Conservation (phyloP, 73 alveolate species). For the Tetrahymena elliotti region DNA sequence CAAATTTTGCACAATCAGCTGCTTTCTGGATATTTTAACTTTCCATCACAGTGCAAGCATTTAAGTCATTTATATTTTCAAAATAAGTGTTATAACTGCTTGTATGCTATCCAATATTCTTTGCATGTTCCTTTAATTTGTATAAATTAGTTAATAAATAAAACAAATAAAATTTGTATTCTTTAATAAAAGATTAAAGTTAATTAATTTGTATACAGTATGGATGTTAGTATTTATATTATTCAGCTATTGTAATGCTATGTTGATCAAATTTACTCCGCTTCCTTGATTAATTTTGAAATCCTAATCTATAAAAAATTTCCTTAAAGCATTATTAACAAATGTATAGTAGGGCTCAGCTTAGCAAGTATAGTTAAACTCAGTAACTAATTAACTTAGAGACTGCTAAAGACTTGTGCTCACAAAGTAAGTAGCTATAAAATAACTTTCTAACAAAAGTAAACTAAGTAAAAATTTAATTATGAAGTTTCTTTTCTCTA, state of each 20-base stretch:
- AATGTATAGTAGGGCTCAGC: conserved; percentile 21
- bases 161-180: background rate
- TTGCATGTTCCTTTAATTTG: conserved; percentile 30
- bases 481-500: conserved; percentile 23
- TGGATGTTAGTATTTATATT: conserved; percentile 28
- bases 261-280: background rate
- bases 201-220: background rate
- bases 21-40: background rate
- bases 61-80: conserved; percentile 15
- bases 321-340: conserved; percentile 33
- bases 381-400: background rate
- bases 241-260: conserved; percentile 3
- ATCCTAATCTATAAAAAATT: background rate
- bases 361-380: conserved; percentile 21
- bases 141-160: too few relatives aligned
- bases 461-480: conserved; percentile 17
- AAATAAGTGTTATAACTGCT: conserved; percentile 17
- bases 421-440: conserved; percentile 27
- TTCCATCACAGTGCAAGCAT: conserved; percentile 24
- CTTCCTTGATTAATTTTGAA: background rate
- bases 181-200: background rate
- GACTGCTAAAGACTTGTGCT: conserved; percentile 13
- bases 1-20: conserved; percentile 21
- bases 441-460: conserved; percentile 1
- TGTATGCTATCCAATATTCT: conserved; percentile 23